A percentile compares a stretch with the other conserved stretches of the same genome.
Evolutionary conservation across 768 basidiomycete species (phyloP).

Genomic region (Mycena venus): DNA sequence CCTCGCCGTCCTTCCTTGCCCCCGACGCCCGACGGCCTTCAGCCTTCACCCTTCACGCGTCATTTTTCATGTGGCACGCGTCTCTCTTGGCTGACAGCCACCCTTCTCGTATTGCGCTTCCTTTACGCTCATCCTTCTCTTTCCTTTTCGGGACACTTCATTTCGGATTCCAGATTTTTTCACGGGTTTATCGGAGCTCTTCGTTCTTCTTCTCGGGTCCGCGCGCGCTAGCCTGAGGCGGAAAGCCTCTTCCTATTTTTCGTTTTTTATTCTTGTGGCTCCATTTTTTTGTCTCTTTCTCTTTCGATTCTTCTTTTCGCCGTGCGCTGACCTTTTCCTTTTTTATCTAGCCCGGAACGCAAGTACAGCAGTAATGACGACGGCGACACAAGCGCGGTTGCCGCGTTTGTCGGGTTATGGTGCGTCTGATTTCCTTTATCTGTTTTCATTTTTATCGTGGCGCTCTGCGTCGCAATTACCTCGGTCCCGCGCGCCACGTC

Average conservation of each 20-base stretch:
- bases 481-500: too few species aligned
- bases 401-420: conserved; percentile 81
- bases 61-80: conserved; percentile 3
- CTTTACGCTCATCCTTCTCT: background rate
- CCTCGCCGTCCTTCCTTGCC: background rate
- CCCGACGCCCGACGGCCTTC: background rate
- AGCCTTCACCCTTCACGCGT: background rate
- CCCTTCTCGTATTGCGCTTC: conserved; percentile 2
- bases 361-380: conserved; percentile 62
- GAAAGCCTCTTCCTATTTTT: background rate
- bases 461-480: background rate
- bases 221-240: background rate
- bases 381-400: conserved; percentile 67
- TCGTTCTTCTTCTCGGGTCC: background rate
- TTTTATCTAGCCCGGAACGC: conserved; percentile 60
- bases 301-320: background rate
- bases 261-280: background rate
- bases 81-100: background rate
- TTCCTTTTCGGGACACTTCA: background rate
- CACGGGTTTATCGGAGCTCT: background rate
- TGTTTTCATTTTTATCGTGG: background rate
- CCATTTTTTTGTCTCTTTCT: background rate
- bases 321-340: background rate
- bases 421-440: conserved; percentile 45
- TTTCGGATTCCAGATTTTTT: background rate